Base-by-base conservation (phyloP, 352 stramenopile genomes). In the Globisporangium abappressorium region DNA sequence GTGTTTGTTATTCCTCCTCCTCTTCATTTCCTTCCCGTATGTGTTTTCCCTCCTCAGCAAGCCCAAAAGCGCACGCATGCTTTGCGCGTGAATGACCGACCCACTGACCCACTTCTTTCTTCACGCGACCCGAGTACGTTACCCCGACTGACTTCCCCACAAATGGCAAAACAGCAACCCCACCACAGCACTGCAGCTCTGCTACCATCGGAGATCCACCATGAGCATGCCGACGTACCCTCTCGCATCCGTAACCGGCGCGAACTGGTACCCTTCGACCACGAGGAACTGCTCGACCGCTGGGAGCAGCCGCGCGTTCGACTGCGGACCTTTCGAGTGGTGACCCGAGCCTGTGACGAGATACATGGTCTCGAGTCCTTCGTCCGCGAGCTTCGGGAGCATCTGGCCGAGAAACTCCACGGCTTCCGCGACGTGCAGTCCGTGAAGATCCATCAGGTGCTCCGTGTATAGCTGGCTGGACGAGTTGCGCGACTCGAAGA, bases 211-310 rank as follows among this genome's bases (percentile, higher is more conserved):
- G 67, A 95, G 78, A 70, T 93, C 85, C 64, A 95, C 87, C 58
- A 92, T 75, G 57, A 95, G 71, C 87, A 95, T 94, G 53, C 87
- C 87, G 34, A 95, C 84, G 73, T 88, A 92, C 12, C 87, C 87
- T 67, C 82, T 74, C 26, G 82, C 73, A 57, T 95, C 87, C 1
- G 84, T 76, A 30, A 95, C 84, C n/a, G 73, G 73, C 67, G 69
- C 78, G 63, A 79, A 95, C 62, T 85, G 81, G 64, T 94, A 95
- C 33, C 87, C 87, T 65, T 95, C 87, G 5, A 75, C 75, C 15
- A 57, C 71, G 22, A 95, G 70, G 62, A 94, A 95, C n/a, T 81
- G 87, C 68, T 95, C 81, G 47, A 95, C 84, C 3, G 85, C 87
- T 34, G 87, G 87, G 49, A 92, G 71, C 54, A 95, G 66, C 2